Conservation (phyloP, 1,139 yeast species). For the Debaryomycetaceae sp. region DNA sequence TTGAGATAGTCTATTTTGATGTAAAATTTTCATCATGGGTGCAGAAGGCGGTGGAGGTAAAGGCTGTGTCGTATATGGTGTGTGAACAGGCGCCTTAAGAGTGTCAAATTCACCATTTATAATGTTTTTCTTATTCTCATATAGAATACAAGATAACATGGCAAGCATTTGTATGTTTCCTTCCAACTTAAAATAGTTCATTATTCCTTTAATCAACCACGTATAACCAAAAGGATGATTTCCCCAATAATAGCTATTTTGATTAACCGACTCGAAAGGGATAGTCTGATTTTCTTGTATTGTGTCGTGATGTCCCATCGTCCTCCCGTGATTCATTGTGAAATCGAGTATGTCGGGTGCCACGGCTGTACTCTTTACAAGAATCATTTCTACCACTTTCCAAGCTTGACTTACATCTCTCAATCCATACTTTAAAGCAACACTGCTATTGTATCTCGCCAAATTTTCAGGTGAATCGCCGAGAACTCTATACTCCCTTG, state of each 20-base stretch:
- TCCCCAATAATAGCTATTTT: constrained; percentile 64
- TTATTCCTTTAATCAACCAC: constrained; percentile 65
- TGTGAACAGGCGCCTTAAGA: constrained; percentile 41
- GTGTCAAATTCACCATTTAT: constrained; percentile 11
- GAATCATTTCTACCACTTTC: constrained; percentile 56
- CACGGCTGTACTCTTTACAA: constrained; percentile 27
- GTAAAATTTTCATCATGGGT: constrained; percentile 11
- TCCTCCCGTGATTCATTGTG: background rate
- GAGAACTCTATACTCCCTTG: constrained; percentile 66
- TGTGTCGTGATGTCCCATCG: constrained; percentile 10
- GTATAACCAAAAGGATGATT: constrained; percentile 73
- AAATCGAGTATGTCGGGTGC: constrained; percentile 2
- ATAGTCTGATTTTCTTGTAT: background rate
- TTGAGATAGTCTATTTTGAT: constrained; percentile 10
- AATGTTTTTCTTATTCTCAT: constrained; percentile 33
- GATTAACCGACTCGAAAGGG: constrained; percentile 4
- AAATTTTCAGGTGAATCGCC: constrained; percentile 65
- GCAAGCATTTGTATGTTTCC: constrained; percentile 88
- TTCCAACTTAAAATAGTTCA: constrained; percentile 59
- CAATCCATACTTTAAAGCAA: constrained; percentile 64
- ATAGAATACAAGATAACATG: constrained; percentile 71
- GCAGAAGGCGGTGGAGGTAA: constrained; percentile 32
- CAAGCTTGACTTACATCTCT: constrained; percentile 72
- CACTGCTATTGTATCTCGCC: constrained; percentile 67
- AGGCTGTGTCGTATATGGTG: constrained; percentile 42